Percentiles rank a stretch among this genome's conserved stretches.
Evolutionary conservation across 2,329 filamentous ascomycete species (phyloP).

Genomic region (Plectosphaerella sp.): DNA sequence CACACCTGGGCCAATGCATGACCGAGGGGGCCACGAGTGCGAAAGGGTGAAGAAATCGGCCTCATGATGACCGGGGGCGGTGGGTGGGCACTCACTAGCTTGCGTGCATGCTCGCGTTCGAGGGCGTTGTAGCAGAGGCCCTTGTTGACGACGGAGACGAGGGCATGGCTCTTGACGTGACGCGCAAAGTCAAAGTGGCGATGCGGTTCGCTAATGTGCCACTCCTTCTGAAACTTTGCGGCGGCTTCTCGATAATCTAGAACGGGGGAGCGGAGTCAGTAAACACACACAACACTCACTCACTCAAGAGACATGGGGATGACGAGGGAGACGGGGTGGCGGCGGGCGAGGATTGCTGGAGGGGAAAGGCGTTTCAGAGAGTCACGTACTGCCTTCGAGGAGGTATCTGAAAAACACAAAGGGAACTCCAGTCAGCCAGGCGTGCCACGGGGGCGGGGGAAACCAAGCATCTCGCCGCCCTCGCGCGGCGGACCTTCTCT

Average conservation of each 20-base stretch:
- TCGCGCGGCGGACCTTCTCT: too few relatives aligned
- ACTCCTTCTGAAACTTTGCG: conserved; percentile 65
- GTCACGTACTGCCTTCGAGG: conserved; percentile 56
- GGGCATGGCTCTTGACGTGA: conserved; percentile 60
- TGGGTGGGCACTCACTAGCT: conserved; percentile 37
- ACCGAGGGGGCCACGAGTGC: too few relatives aligned
- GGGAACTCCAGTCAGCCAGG: conserved; percentile 1
- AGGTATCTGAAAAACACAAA: conserved; percentile 41
- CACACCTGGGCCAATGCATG: neutral
- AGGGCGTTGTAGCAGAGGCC: conserved; percentile 57
- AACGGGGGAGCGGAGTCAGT: conserved; percentile 11
- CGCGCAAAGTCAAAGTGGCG: conserved; percentile 59
- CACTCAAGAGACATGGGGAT: neutral
- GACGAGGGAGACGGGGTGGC: neutral
- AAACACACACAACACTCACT: neutral
- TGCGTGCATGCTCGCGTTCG: conserved; percentile 49
- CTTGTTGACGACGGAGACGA: conserved; percentile 60
- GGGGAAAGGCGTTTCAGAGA: too few relatives aligned
- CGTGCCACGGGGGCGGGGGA: too few relatives aligned
- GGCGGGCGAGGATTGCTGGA: neutral
- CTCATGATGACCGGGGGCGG: neutral
- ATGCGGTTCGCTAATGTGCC: conserved; percentile 59
- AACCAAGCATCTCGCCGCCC: conserved; percentile 1
- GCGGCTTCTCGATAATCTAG: conserved; percentile 66
- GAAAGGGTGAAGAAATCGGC: conserved; percentile 1